Percentiles rank a stretch among this genome's conserved stretches.
These are phyloP conservation scores for Domatiomyces globalis DNA, from an alignment of 2,329 filamentous ascomycete species.

Conservation along the genomic window DNA sequence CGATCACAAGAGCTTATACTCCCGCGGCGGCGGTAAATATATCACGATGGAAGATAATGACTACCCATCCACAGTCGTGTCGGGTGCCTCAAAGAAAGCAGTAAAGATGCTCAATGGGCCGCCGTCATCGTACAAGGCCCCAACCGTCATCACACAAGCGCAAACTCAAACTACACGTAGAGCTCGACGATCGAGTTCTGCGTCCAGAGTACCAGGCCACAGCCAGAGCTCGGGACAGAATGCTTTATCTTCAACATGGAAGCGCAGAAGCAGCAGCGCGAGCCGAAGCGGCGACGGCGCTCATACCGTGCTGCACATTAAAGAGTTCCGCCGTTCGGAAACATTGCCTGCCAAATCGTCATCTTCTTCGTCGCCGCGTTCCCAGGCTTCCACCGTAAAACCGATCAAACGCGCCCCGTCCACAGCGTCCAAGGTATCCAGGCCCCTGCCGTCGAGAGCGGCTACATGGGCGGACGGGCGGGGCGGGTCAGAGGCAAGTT, in stretches of 20 bases:
- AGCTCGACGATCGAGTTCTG: neutral
- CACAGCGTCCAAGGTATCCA: neutral
- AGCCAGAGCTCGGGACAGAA: slow-evolving; percentile 4
- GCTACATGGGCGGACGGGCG: slow-evolving; percentile 13
- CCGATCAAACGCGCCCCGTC: neutral
- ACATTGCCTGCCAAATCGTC: slow-evolving; percentile 1
- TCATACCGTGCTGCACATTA: slow-evolving; percentile 1
- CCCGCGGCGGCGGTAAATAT: neutral
- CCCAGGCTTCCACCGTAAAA: slow-evolving; percentile 1
- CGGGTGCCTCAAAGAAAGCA: slow-evolving; percentile 4
- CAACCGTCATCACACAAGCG: slow-evolving; percentile 12
- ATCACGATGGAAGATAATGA: slow-evolving; percentile 18
- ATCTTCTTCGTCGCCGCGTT: neutral
- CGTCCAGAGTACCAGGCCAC: neutral
- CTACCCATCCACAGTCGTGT: slow-evolving; percentile 7
- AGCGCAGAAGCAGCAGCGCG: slow-evolving; percentile 1
- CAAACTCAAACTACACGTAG: slow-evolving; percentile 6
- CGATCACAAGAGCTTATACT: neutral
- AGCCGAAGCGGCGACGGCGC: neutral
- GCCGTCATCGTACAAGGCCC: slow-evolving; percentile 14
- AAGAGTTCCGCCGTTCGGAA: slow-evolving; percentile 6
- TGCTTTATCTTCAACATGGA: slow-evolving; percentile 1
- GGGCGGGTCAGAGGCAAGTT: slow-evolving; percentile 1
- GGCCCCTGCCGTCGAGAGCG: slow-evolving; percentile 13
- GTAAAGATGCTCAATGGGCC: slow-evolving; percentile 6